Conservation (phyloP, 441 rosid species). For the Lepidium campestre region DNA sequence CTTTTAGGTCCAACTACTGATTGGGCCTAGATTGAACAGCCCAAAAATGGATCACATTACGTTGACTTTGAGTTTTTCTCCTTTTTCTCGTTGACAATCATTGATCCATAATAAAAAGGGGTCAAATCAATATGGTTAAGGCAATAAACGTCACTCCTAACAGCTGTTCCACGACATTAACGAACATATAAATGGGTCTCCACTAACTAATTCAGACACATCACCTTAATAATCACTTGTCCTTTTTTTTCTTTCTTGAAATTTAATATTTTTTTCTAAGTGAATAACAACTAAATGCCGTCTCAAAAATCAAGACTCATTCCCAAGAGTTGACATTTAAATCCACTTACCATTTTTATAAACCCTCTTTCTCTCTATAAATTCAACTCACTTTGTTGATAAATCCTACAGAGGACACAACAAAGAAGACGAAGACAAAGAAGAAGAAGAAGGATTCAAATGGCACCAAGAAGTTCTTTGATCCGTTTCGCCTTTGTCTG, state of each 20-base stretch:
- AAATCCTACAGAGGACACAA: too few relatives aligned
- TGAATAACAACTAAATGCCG: not conserved
- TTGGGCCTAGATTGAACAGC: not conserved
- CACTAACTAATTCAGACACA: slow-evolving; percentile 18
- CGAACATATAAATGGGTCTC: slow-evolving; percentile 18
- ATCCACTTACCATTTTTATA: not conserved
- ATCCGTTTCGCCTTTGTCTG: slow-evolving; percentile 22
- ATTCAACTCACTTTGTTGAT: not conserved
- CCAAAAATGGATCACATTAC: not conserved
- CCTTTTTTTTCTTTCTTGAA: not conserved
- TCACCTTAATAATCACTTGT: slow-evolving; percentile 4
- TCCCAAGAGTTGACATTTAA: slow-evolving; percentile 7
- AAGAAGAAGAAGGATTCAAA: not conserved
- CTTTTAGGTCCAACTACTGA: not conserved
- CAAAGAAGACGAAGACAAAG: not conserved
- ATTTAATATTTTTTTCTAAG: not conserved
- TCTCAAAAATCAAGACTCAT: slow-evolving; percentile 2
- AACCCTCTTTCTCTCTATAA: not conserved
- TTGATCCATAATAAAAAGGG: not conserved
- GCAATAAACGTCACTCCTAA: not conserved
- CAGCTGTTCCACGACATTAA: slow-evolving; percentile 16
- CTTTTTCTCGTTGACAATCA: not conserved
- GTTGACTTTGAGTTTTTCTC: not conserved
- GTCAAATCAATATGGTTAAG: not conserved
- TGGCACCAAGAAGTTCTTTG: slow-evolving; percentile 26